Base-by-base conservation (phyloP, 805 yeast species). In the Wickerhamiella shivajii region DNA sequence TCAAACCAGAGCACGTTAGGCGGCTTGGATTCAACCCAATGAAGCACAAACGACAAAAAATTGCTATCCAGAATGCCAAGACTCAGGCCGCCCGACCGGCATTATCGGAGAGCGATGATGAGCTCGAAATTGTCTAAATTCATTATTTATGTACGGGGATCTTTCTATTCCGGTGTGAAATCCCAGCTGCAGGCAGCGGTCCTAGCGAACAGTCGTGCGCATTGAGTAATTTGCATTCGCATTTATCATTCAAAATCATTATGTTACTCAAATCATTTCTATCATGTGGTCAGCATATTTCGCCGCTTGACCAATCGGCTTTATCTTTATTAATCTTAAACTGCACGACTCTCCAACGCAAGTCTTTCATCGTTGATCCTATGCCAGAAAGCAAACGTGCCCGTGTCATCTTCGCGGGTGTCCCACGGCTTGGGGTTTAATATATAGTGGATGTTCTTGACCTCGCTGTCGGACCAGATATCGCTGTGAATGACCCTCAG, bases 341-440 rank as follows among this genome's bases (percentile, higher is more conserved):
- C n/a, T n/a, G n/a, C n/a, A n/a, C n/a, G n/a, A 8, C 12, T 8
- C 32, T 43, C 48, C 3, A 27, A 27, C 8, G 31, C 29, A 10
- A 39, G 34, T 8, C 51, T 37, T 36, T 44, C 44, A 2, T 30
- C 29, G 12, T 68, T 62, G 30, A 63, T 47, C 35, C 52, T 50
- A 62, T 67, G 64, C 77, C 77, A 71, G 41, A 51, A 52, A 11
- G 51, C 43, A 43, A 71, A 71, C 5, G 74, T 67, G 2, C 51
- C 58, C 0, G 73, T 61, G 5, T 50, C 46, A 22, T 42, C 49
- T 31, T 45, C 44, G 6, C 48, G 41, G 6, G 46, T 44, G 27
- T 69, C 64, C 77, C 77, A 71, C 3, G 77, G 77, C 52, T 71
- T 71, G 9, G 77, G 76, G 5, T 64, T 61, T 25, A 71, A 40